Base-by-base conservation (phyloP, 192 early-diverging fungal species). In the Funneliformis mosseae region DNA sequence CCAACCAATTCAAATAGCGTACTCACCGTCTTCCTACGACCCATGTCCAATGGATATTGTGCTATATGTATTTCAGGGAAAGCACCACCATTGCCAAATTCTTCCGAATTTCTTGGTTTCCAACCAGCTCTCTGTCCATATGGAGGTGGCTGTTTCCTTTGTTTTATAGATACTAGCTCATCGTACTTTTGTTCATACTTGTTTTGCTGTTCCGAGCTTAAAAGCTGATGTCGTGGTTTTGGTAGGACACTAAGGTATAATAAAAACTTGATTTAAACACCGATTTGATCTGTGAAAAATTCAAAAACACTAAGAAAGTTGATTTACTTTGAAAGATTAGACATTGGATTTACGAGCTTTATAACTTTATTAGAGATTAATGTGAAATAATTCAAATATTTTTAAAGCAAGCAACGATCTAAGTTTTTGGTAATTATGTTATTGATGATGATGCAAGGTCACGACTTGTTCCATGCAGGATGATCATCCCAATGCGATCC, bases 21-120 rank as follows among this genome's bases (percentile, higher is more conserved):
- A 21, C 69, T 83, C 48, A 84, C 83, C 42, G 81, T 86, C 74
- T 91, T 92, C 78, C 91, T 92, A 9, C 93, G 89, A 11, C 98
- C 98, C 95, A 99, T 94, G 76, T 96, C 96, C 43, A 96, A 85
- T 14, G 98, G 98, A 78, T 97, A 98, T 84, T 99, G 98, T 5
- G 92, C 91, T 63, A 94, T 85, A 81, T 92, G 92, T 76, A 97
- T 93, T 85, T 99, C 98, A 33, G 98, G 98, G 81, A 93, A 99
- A 1, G 98, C 96, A 43, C 98, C 98, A 45, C 98, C 98, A 86
- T 97, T 95, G 75, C 95, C 97, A 91, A 94, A 99, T 82, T 99
- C 97, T 66, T 92, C 90, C 28, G 87, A 82, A 18, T 89, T 91
- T 77, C 92, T 90, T 76, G 97, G 97, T 74, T 91, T 90, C 85